phyloP scores from a whole-genome alignment of 495 filamentous ascomycete species.

The Aspergillus haitiensis region DNA sequence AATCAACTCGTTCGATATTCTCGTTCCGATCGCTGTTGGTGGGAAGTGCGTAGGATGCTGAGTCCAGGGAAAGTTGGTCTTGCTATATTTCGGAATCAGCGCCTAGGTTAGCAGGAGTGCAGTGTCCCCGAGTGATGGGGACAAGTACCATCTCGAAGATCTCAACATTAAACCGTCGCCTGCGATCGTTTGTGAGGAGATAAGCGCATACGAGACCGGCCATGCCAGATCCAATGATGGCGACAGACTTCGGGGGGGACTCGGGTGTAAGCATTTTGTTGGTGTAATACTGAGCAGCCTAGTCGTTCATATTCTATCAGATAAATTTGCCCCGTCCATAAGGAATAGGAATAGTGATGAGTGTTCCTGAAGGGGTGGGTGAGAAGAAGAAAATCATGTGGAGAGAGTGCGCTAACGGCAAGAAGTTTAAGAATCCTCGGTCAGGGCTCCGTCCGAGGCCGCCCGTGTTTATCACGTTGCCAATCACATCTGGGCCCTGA shows the following conservation, averaged over 20 bases:
- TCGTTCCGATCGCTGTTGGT: background rate
- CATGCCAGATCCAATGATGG: constrained; percentile 56
- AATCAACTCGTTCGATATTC: constrained; percentile 39
- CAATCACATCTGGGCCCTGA: no score
- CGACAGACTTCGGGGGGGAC: constrained; percentile 31
- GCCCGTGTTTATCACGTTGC: no score
- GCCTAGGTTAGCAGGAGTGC: background rate
- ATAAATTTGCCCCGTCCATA: no score
- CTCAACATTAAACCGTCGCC: constrained; percentile 45
- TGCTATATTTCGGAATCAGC: constrained; percentile 18
- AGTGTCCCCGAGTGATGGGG: background rate
- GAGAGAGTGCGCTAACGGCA: no score
- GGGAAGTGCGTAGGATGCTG: constrained; percentile 24
- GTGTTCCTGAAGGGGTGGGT: no score
- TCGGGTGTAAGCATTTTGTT: background rate
- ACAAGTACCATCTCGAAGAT: constrained; percentile 49
- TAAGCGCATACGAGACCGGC: constrained; percentile 54
- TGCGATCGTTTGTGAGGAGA: constrained; percentile 46
- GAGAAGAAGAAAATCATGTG: no score
- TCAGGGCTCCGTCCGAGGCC: no score
- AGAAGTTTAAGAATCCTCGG: no score
- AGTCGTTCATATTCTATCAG: no score
- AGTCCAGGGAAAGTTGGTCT: constrained; percentile 31
- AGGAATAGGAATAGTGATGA: no score
- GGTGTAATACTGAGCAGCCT: no score